These are phyloP conservation scores for Yamadazyma sp. DNA, from an alignment of 805 yeast species.

Conservation along the genomic window DNA sequence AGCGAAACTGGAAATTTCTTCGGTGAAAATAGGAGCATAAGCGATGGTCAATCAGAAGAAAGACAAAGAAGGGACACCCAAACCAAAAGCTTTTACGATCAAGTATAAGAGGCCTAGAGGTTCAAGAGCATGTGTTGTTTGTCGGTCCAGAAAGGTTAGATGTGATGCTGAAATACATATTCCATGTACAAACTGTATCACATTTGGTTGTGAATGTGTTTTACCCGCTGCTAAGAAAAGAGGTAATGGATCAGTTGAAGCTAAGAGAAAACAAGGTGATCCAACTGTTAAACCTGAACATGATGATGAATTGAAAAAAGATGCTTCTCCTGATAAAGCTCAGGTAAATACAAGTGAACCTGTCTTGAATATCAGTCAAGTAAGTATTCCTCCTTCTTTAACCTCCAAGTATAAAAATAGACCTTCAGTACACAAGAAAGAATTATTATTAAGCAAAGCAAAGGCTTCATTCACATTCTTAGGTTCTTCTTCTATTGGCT, in stretches of 20 bases:
- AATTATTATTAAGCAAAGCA: conserved; percentile 23
- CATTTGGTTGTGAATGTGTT: conserved; percentile 68
- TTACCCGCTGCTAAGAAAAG: conserved; percentile 59
- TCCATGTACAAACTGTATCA: conserved; percentile 57
- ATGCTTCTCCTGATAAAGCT: conserved; percentile 6
- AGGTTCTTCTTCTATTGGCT: conserved; percentile 51
- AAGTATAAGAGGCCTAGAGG: conserved; percentile 58
- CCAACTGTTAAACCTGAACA: conserved; percentile 2
- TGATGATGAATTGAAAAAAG: conserved; percentile 2
- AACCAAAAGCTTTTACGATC: conserved; percentile 44
- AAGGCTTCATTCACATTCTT: conserved; percentile 43
- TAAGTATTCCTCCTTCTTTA: conserved; percentile 42
- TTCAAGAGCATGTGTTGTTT: conserved; percentile 71
- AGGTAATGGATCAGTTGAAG: conserved; percentile 20
- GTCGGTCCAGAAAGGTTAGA: conserved; percentile 75
- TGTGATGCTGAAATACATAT: conserved; percentile 63
- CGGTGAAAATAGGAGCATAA: not conserved
- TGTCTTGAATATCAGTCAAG: conserved; percentile 39
- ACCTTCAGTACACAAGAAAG: conserved; percentile 36
- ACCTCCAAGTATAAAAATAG: conserved; percentile 39
- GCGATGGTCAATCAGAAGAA: conserved; percentile 14
- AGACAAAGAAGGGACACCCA: conserved; percentile 17
- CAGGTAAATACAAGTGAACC: conserved; percentile 28
- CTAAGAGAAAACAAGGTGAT: conserved; percentile 7
- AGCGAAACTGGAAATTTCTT: not conserved